Evolutionary conservation across 805 yeast species (phyloP).

Genomic region (Pichia nanzhaoensis): DNA sequence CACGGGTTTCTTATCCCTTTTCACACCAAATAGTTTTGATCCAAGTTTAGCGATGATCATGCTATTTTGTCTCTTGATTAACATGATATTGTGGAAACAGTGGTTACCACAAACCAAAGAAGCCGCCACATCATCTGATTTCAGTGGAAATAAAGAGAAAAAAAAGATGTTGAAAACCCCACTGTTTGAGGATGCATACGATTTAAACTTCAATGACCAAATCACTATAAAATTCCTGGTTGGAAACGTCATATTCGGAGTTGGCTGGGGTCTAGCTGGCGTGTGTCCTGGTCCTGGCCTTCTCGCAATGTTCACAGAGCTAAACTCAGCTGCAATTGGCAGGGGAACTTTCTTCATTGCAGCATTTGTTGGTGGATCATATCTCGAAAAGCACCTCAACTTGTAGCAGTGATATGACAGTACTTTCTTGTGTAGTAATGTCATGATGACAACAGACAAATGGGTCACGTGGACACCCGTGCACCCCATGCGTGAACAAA

Average conservation of each 20-base stretch:
- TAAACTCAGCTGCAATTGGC: conserved; percentile 15
- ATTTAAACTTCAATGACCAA: conserved; percentile 22
- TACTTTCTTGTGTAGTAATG: too few species aligned
- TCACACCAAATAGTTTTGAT: conserved; percentile 33
- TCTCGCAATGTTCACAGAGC: conserved; percentile 24
- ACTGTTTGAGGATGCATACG: conserved; percentile 18
- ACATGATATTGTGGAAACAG: conserved; percentile 32
- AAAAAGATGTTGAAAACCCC: conserved; percentile 13
- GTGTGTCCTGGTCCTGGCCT: conserved; percentile 51
- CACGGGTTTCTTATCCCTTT: conserved; percentile 38
- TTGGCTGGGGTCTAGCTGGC: conserved; percentile 49
- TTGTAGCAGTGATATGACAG: not conserved
- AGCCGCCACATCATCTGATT: not conserved
- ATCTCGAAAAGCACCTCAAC: conserved; percentile 38
- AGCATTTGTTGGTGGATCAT: conserved; percentile 26
- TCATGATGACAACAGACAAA: too few species aligned
- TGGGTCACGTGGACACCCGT: conserved; percentile 1
- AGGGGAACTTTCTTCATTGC: conserved; percentile 21
- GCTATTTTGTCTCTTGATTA: conserved; percentile 39
- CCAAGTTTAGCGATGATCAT: conserved; percentile 42
- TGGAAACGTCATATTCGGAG: conserved; percentile 41
- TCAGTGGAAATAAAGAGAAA: not conserved
- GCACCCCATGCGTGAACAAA: too few species aligned
- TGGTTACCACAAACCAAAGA: conserved; percentile 16
- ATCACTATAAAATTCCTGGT: conserved; percentile 29